Conservation (phyloP, 2,329 filamentous ascomycete species). For the Penicillium sp. region DNA sequence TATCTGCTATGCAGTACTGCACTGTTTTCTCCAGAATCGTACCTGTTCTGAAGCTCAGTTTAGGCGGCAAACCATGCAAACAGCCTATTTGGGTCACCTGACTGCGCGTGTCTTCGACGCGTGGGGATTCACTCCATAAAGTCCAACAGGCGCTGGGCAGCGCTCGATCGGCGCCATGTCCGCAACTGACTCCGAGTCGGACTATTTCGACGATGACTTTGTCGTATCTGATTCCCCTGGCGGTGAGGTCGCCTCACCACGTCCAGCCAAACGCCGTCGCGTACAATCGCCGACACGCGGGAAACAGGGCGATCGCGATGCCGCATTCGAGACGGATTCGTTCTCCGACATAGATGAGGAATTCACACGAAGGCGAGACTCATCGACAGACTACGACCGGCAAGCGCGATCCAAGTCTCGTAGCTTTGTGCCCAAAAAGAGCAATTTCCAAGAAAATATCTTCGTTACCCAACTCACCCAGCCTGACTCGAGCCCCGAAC, state of each 20-base stretch:
- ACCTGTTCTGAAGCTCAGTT: too few species aligned
- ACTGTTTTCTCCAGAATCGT: too few species aligned
- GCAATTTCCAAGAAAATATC: constrained; percentile 48
- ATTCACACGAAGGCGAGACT: constrained; percentile 20
- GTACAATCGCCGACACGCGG: constrained; percentile 29
- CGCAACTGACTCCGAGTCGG: constrained; percentile 36
- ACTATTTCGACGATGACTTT: constrained; percentile 41
- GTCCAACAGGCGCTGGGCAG: constrained; percentile 6
- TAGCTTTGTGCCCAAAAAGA: constrained; percentile 50
- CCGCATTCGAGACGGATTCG: constrained; percentile 27
- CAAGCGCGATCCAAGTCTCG: constrained; percentile 43
- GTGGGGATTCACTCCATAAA: background rate
- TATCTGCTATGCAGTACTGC: too few species aligned
- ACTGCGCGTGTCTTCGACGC: constrained; percentile 19
- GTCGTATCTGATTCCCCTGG: constrained; percentile 32
- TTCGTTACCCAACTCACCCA: constrained; percentile 58
- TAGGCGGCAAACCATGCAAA: constrained; percentile 21
- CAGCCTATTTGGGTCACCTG: constrained; percentile 19
- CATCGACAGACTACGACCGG: constrained; percentile 28
- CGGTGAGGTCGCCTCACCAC: constrained; percentile 30
- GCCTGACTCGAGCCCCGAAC: constrained; percentile 57
- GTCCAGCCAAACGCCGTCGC: constrained; percentile 45
- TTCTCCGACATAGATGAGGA: constrained; percentile 32
- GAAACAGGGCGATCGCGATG: constrained; percentile 22
- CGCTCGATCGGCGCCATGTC: constrained; percentile 35